phyloP scores from a whole-genome alignment of 441 rosid species.

The Erysimum pusillum region DNA sequence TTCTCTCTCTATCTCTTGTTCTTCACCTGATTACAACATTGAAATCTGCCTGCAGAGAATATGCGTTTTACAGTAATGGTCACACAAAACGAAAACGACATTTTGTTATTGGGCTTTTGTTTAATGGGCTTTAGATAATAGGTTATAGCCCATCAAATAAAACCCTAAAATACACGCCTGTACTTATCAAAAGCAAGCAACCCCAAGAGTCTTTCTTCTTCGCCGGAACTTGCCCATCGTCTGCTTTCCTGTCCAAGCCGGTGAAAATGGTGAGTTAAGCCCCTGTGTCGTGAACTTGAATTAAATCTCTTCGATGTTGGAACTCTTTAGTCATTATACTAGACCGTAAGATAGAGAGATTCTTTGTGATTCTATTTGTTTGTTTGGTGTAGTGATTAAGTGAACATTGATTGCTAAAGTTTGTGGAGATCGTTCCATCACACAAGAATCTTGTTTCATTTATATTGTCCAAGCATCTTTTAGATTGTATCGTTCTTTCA shows the following conservation, averaged over 20 bases:
- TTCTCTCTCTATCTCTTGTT: not conserved
- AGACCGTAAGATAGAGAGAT: not conserved
- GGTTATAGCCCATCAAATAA: not conserved
- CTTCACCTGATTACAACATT: conserved; percentile 38
- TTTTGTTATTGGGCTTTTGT: not conserved
- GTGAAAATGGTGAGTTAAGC: conserved; percentile 32
- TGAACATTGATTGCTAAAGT: not conserved
- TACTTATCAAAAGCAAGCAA: not conserved
- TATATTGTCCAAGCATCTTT: not conserved
- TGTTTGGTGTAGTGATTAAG: not conserved
- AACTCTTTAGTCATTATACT: not conserved
- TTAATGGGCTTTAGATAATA: not conserved
- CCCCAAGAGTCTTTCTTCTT: not conserved
- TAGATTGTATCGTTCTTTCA: not conserved
- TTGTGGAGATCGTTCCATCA: not conserved
- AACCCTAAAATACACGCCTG: not conserved
- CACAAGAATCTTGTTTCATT: not conserved
- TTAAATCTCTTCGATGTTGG: not conserved
- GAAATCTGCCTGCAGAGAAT: conserved; percentile 21
- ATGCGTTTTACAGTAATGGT: conserved; percentile 33
- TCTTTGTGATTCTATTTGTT: not conserved
- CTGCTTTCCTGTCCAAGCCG: conserved; percentile 4
- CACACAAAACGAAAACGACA: conserved; percentile 31
- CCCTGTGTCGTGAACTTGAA: not conserved
- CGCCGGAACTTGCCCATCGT: conserved; percentile 5